Conservation (phyloP, 257 asterid genomes). For the Voacanga thouarsii region DNA sequence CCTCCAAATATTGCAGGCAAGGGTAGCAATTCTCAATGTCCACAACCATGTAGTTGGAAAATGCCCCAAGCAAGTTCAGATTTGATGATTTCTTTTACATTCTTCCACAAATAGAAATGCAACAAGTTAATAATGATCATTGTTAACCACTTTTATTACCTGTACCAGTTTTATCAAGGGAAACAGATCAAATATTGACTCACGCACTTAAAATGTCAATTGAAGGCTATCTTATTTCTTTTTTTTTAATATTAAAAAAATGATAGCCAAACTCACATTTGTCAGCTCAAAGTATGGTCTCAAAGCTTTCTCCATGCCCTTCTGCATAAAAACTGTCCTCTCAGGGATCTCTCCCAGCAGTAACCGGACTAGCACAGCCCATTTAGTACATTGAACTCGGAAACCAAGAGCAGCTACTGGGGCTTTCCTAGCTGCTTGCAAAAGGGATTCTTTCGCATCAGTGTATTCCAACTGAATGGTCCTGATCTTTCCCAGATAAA, state of each 20-base stretch:
- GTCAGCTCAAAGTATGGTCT: conserved; percentile 95
- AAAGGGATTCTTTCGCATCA: conserved; percentile 93
- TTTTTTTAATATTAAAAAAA: too few species aligned
- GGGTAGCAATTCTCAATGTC: neutral
- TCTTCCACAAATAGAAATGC: neutral
- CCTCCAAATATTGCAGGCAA: neutral
- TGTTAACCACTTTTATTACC: neutral
- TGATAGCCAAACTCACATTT: conserved; percentile 54
- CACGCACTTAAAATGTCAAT: neutral
- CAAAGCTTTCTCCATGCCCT: conserved; percentile 88
- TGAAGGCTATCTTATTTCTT: neutral
- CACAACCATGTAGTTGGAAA: neutral
- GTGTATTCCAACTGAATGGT: conserved; percentile 94
- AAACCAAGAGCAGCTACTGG: conserved; percentile 86
- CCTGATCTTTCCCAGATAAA: conserved; percentile 92
- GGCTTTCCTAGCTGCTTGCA: conserved; percentile 95
- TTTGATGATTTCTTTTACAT: neutral
- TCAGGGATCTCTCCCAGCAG: conserved; percentile 97
- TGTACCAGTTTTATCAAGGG: neutral
- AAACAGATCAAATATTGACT: neutral
- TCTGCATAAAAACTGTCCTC: conserved; percentile 92
- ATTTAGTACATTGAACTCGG: conserved; percentile 79
- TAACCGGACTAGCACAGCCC: conserved; percentile 92
- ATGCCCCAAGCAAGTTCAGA: conserved; percentile 5
- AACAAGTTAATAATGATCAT: neutral